Conservation (phyloP, 2,329 filamentous ascomycete species). For the Hypoxylon sp. region DNA sequence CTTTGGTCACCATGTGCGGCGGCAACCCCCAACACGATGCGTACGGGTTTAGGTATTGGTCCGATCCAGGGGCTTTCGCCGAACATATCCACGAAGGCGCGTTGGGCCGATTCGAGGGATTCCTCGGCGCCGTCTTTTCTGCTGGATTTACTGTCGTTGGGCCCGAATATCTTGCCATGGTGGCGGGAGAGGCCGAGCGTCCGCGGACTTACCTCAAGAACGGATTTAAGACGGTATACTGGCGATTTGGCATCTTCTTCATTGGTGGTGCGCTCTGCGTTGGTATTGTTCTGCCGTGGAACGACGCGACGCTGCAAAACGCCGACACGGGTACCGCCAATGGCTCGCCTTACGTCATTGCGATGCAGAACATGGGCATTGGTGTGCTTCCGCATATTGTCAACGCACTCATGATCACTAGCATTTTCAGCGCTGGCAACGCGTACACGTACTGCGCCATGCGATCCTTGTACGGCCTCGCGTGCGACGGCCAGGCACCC, state of each 20-base stretch:
- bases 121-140: slow-evolving; percentile 68
- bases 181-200: slow-evolving; percentile 65
- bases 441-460: slow-evolving; percentile 72
- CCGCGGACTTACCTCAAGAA: slow-evolving; percentile 69
- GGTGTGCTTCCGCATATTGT: slow-evolving; percentile 67
- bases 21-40: slow-evolving; percentile 77
- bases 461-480: slow-evolving; percentile 70
- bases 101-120: slow-evolving; percentile 74
- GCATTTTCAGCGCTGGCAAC: slow-evolving; percentile 71
- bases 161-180: slow-evolving; percentile 69
- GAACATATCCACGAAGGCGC: slow-evolving; percentile 69
- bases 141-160: slow-evolving; percentile 71
- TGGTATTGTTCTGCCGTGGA: slow-evolving; percentile 71
- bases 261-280: slow-evolving; percentile 72
- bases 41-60: slow-evolving; percentile 79
- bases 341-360: slow-evolving; percentile 66
- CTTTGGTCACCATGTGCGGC: slow-evolving; percentile 83
- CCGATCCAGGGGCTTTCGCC: slow-evolving; percentile 69
- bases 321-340: slow-evolving; percentile 63
- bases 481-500: slow-evolving; percentile 66
- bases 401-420: slow-evolving; percentile 70
- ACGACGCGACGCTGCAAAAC: slow-evolving; percentile 67
- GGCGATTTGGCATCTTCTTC: slow-evolving; percentile 74
- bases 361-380: slow-evolving; percentile 69
- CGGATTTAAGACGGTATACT: slow-evolving; percentile 75